Percentiles rank a stretch among this genome's conserved stretches.
These are phyloP conservation scores for Penicillium salamii DNA, from an alignment of 495 filamentous ascomycete species.

Conservation along the genomic window DNA sequence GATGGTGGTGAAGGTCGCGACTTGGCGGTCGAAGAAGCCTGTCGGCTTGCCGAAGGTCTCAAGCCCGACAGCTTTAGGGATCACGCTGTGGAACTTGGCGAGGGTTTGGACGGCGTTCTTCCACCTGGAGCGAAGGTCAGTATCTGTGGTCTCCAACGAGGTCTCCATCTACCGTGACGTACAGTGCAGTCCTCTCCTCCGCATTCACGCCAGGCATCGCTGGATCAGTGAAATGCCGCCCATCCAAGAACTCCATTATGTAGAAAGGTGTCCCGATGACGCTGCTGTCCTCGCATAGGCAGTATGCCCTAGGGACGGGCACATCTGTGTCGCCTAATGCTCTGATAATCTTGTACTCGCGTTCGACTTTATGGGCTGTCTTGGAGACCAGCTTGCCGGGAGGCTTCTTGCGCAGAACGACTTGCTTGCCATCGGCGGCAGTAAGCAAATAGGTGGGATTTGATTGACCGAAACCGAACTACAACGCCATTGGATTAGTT, in stretches of 20 bases:
- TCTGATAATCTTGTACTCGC: slow-evolving; percentile 87
- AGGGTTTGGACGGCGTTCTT: slow-evolving; percentile 76
- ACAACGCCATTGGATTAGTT: slow-evolving; percentile 3
- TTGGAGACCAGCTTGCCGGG: slow-evolving; percentile 87
- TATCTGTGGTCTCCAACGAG: not conserved
- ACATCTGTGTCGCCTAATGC: slow-evolving; percentile 78
- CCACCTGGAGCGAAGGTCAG: slow-evolving; percentile 55
- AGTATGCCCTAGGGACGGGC: slow-evolving; percentile 80
- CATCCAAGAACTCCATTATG: slow-evolving; percentile 92
- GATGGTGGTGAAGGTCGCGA: slow-evolving; percentile 76
- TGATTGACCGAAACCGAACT: slow-evolving; percentile 97
- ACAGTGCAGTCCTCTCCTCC: slow-evolving; percentile 69
- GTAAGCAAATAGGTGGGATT: slow-evolving; percentile 95
- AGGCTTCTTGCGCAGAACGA: slow-evolving; percentile 93
- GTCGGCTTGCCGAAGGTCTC: slow-evolving; percentile 67
- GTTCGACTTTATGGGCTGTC: slow-evolving; percentile 92
- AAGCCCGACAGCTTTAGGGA: slow-evolving; percentile 61
- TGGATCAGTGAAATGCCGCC: slow-evolving; percentile 87
- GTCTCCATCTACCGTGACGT: slow-evolving; percentile 14
- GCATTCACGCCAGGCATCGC: slow-evolving; percentile 70
- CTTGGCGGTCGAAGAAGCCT: slow-evolving; percentile 86
- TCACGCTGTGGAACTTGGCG: slow-evolving; percentile 79
- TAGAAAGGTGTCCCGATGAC: slow-evolving; percentile 93
- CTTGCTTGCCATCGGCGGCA: slow-evolving; percentile 60
- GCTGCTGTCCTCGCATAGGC: slow-evolving; percentile 74